Conservation (phyloP, 2,329 filamentous ascomycete species). For the Daldinia sp. region DNA sequence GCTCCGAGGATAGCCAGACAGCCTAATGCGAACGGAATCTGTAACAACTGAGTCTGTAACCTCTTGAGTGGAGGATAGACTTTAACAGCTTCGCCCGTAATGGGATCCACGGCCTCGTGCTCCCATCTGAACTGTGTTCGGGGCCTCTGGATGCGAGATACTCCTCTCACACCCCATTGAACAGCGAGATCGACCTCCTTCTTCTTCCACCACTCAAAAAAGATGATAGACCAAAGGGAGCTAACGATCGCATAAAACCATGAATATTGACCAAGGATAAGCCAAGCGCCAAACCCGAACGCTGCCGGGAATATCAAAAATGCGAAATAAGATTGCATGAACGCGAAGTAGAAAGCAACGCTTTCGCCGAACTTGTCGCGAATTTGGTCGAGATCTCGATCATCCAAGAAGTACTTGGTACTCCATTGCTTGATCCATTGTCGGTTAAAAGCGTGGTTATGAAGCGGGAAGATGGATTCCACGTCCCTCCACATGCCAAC, state of each 20-base stretch:
- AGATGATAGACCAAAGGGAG: constrained; percentile 86
- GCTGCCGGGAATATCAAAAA: constrained; percentile 84
- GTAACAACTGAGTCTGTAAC: constrained; percentile 77
- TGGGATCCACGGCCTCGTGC: constrained; percentile 75
- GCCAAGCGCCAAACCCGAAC: constrained; percentile 79
- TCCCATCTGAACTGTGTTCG: constrained; percentile 83
- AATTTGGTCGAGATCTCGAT: constrained; percentile 75
- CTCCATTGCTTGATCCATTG: constrained; percentile 79
- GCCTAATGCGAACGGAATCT: constrained; percentile 83
- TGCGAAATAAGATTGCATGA: constrained; percentile 87
- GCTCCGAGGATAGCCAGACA: constrained; percentile 78
- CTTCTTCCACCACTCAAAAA: constrained; percentile 96
- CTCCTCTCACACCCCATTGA: constrained; percentile 87
- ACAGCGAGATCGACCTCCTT: constrained; percentile 87
- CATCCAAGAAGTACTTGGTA: constrained; percentile 72
- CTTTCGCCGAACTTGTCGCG: constrained; percentile 80
- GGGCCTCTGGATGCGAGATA: constrained; percentile 81
- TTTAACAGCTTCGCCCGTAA: constrained; percentile 81
- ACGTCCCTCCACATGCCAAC: constrained; percentile 77
- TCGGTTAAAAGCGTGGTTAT: constrained; percentile 79
- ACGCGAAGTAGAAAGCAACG: constrained; percentile 95
- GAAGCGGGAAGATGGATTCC: constrained; percentile 78
- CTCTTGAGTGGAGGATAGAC: constrained; percentile 81
- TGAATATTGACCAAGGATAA: constrained; percentile 86
- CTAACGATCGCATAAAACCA: constrained; percentile 79